Base-by-base conservation (phyloP, 257 asterid species). In the Solanum clarkiae region DNA sequence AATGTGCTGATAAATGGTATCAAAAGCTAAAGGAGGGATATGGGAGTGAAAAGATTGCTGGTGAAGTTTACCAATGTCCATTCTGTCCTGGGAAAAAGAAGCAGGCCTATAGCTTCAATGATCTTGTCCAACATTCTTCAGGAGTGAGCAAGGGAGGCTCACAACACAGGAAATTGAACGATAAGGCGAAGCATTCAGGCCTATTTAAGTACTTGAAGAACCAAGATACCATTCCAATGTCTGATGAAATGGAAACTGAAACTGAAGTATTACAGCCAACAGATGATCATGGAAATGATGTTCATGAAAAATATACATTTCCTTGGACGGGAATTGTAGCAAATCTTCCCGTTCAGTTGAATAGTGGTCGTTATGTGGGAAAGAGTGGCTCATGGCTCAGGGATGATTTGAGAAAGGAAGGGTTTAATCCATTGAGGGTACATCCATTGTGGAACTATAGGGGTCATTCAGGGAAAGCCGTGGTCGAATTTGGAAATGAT, bases 81-180 rank as follows among this genome's bases (percentile, higher is more conserved):
- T 92, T 87, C 87, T 92, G 95, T 89, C 93, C 94, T 6, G 93
- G 94, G 55, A 91, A 91, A 70, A 92, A 92, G 92, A 90, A 91
- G 90, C 80, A 88, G 10, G 90, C 87, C 80, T 91, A 91, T 59
- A 81, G 26, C 16, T 85, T 74, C 9, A 89, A 92, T 84, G 95
- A 92, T 88, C 90, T 92, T 72, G 86, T 90, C 45, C 95, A 84
- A 60, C 95, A 92, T 20, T 93, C 94, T 86, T 69, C 88, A 57
- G 94, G 91, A 55, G 90, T 92, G 40, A 87, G 91, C 68, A 89
- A 87, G 72, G 45, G n/a, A 81, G 88, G 91, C 84, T 89, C 92
- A 14, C 88, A 85, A 81, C 86, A 86, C 88, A 84, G 72, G 71
- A 92, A 88, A 32, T 80, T 86, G 84, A 92, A 89, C 82, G 90